A percentile compares a stretch with the other conserved stretches of the same genome.
phyloP scores from a whole-genome alignment of 257 asterid species.

The Solanum sitiens region DNA sequence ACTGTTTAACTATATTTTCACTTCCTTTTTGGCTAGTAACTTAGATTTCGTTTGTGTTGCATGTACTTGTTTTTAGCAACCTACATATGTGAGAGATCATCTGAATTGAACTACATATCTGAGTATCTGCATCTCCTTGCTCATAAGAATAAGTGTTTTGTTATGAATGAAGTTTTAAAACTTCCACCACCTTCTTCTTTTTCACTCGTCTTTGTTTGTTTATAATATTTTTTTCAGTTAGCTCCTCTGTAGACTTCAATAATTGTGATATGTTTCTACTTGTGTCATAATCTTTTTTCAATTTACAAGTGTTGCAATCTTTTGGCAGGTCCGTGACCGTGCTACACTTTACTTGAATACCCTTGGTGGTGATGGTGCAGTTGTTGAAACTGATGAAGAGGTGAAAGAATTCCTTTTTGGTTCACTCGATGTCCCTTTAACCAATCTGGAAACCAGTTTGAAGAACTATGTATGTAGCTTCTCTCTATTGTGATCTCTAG shows the following conservation, averaged over 20 bases:
- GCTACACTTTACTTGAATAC: slow-evolving; percentile 97
- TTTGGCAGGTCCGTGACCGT: slow-evolving; percentile 87
- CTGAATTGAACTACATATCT: neutral
- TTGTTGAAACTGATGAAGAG: slow-evolving; percentile 75
- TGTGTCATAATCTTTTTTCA: neutral
- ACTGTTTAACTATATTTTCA: neutral
- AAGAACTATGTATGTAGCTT: slow-evolving; percentile 63
- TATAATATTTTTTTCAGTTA: neutral
- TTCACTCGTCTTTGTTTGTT: neutral
- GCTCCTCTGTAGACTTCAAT: neutral
- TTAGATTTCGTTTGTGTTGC: neutral
- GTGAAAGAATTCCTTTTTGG: slow-evolving; percentile 90
- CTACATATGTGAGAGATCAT: neutral
- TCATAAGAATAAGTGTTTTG: neutral
- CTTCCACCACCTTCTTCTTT: neutral
- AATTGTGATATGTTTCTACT: neutral
- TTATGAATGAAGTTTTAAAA: neutral
- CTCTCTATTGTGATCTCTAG: neutral
- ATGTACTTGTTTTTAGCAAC: neutral
- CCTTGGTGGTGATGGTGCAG: slow-evolving; percentile 85
- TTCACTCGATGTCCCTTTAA: slow-evolving; percentile 67
- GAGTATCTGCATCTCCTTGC: neutral
- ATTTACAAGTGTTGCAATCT: neutral
- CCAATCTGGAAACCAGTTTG: slow-evolving; percentile 83
- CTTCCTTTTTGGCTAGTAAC: neutral